These are phyloP conservation scores for Filosporella fistucella DNA, from an alignment of 495 filamentous ascomycete species.

Conservation along the genomic window DNA sequence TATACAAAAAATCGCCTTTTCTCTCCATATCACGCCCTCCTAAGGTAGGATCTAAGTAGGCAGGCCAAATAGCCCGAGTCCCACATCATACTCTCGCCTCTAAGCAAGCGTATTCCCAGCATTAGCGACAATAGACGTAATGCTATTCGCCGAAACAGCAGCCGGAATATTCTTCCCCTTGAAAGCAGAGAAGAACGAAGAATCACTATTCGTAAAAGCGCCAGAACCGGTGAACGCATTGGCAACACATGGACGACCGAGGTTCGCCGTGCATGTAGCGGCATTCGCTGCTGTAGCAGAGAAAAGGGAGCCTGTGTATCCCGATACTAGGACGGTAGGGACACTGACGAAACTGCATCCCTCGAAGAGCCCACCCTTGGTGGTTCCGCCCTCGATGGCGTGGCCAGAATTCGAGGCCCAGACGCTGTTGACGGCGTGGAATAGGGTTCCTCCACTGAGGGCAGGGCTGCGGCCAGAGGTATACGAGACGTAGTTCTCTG, in stretches of 20 bases:
- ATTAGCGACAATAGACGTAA: not conserved
- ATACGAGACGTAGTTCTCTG: constrained; percentile 2
- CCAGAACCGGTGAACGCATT: constrained; percentile 2
- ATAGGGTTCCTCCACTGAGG: not conserved
- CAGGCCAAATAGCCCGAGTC: too few species aligned
- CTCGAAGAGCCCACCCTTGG: constrained; percentile 1
- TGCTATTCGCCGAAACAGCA: not conserved
- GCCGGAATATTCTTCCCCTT: constrained; percentile 1
- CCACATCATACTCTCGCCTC: too few species aligned
- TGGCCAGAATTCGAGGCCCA: not conserved
- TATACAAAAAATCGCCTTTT: too few species aligned
- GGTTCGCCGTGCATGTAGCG: not conserved
- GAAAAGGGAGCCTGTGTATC: constrained; percentile 1
- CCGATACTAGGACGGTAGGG: not conserved
- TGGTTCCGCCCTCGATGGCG: constrained; percentile 1
- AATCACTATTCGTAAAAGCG: not conserved
- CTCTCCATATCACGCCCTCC: too few species aligned
- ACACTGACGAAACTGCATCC: constrained; percentile 1
- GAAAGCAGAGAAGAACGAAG: not conserved
- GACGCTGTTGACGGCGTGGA: constrained; percentile 1
- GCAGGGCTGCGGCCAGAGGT: constrained; percentile 1
- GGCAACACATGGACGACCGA: not conserved
- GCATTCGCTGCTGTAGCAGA: not conserved
- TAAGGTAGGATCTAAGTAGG: too few species aligned
- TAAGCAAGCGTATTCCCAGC: constrained; percentile 3